Percentiles rank a stretch among this genome's conserved stretches.
Conservation (phyloP, 1,139 yeast species). For the Blastobotrys raffinosifermentans region DNA sequence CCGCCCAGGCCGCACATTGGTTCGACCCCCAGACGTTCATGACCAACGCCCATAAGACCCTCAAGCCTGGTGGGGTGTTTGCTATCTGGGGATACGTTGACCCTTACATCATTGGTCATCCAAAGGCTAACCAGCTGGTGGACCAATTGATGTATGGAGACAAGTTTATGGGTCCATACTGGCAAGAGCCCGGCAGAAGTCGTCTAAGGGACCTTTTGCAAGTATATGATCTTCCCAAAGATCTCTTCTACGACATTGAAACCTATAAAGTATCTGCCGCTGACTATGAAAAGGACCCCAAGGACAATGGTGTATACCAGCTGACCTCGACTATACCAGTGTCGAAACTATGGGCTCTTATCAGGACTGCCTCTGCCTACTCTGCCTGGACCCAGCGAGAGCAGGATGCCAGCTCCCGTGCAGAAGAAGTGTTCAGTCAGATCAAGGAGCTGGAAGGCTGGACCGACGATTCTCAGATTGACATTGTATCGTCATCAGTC, state of each 20-base stretch:
- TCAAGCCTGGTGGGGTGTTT: slow-evolving; percentile 57
- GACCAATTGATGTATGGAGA: slow-evolving; percentile 39
- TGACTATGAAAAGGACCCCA: slow-evolving; percentile 13
- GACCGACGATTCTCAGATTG: slow-evolving; percentile 41
- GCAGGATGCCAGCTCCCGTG: slow-evolving; percentile 29
- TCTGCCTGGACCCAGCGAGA: slow-evolving; percentile 53
- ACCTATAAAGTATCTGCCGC: slow-evolving; percentile 10
- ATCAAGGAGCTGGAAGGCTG: slow-evolving; percentile 40
- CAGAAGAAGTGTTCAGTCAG: slow-evolving; percentile 39
- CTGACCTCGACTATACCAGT: slow-evolving; percentile 42
- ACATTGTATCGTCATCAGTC: slow-evolving; percentile 56
- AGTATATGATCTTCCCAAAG: slow-evolving; percentile 41
- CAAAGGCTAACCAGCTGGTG: slow-evolving; percentile 40
- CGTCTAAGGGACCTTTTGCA: slow-evolving; percentile 43
- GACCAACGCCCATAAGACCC: slow-evolving; percentile 42
- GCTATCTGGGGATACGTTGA: slow-evolving; percentile 80
- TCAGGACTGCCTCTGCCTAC: slow-evolving; percentile 65
- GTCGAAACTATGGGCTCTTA: slow-evolving; percentile 42
- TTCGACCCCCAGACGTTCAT: slow-evolving; percentile 52
- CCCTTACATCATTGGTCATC: slow-evolving; percentile 42
- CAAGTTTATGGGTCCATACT: slow-evolving; percentile 57
- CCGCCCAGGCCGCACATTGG: slow-evolving; percentile 83
- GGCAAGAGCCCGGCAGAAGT: slow-evolving; percentile 70
- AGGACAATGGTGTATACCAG: slow-evolving; percentile 34
- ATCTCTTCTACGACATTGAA: slow-evolving; percentile 38